A percentile compares a stretch with the other conserved stretches of the same genome.
Evolutionary conservation across 176 grass and related monocot species (phyloP).

Genomic region (Paspalum notatum): DNA sequence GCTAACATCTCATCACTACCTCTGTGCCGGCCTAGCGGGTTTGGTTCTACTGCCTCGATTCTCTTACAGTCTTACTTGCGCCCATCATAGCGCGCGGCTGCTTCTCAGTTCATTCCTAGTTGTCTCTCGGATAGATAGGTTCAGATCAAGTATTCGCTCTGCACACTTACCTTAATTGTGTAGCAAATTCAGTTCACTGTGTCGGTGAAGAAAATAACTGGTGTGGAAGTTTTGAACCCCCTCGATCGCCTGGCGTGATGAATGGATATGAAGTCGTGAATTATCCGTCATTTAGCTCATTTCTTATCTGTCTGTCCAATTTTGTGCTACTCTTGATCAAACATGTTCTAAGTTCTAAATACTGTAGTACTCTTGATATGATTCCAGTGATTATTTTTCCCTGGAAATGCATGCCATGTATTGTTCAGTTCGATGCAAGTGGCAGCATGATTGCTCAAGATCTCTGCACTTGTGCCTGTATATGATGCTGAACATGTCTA

Average conservation of each 20-base stretch:
- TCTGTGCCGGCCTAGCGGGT: constrained; percentile 8
- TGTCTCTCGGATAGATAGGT: not conserved
- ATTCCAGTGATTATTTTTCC: no score
- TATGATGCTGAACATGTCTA: not conserved
- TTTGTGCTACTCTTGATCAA: not conserved
- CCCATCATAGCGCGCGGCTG: not conserved
- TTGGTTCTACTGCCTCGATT: not conserved
- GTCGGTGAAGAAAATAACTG: not conserved
- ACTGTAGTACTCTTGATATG: no score
- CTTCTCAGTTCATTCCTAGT: not conserved
- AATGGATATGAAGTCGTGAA: not conserved
- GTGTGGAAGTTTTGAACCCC: not conserved
- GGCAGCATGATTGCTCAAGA: not conserved
- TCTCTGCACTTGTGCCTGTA: not conserved
- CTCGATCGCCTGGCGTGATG: not conserved
- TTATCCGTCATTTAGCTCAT: not conserved
- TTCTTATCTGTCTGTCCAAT: not conserved
- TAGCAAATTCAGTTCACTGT: not conserved
- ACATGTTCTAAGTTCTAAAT: no score
- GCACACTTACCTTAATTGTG: no score
- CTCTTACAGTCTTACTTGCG: not conserved
- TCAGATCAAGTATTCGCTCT: not conserved
- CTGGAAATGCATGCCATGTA: no score
- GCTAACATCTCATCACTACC: not conserved
- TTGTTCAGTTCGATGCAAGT: not conserved